phyloP scores from a whole-genome alignment of 2,329 filamentous ascomycete species.

The Furcasterigmium sp. region DNA sequence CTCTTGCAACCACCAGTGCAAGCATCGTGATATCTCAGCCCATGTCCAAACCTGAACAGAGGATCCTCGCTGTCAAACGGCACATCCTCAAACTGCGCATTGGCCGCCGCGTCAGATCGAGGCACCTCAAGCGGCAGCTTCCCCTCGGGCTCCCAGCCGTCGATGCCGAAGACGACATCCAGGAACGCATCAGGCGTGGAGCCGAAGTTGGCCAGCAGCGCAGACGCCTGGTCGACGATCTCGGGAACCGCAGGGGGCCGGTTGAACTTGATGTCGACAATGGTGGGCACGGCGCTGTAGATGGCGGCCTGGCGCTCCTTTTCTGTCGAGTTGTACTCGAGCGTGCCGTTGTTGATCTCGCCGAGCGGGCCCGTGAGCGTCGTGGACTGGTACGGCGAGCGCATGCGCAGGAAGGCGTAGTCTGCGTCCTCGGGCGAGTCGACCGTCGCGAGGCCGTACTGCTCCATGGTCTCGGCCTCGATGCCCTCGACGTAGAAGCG shows the following conservation, averaged over 20 bases:
- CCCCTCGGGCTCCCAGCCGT: constrained; percentile 26
- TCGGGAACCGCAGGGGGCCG: constrained; percentile 35
- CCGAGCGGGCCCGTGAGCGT: no score
- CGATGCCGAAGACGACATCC: constrained; percentile 33
- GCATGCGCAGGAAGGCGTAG: constrained; percentile 31
- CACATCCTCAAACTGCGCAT: constrained; percentile 20
- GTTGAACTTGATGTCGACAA: constrained; percentile 38
- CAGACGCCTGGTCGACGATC: constrained; percentile 28
- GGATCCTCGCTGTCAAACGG: constrained; percentile 21
- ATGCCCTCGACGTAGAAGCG: constrained; percentile 15
- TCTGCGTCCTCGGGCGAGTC: constrained; percentile 31
- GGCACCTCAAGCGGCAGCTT: constrained; percentile 41
- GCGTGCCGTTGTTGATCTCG: constrained; percentile 28
- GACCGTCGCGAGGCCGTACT: constrained; percentile 25
- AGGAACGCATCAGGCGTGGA: constrained; percentile 34
- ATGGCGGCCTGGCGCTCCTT: constrained; percentile 23
- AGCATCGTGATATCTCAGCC: constrained; percentile 19
- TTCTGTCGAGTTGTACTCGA: constrained; percentile 29
- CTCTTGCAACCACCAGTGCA: no score
- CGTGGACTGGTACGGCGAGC: constrained; percentile 30
- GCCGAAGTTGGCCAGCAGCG: constrained; percentile 34
- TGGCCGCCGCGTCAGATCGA: constrained; percentile 34
- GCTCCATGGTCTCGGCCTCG: constrained; percentile 11
- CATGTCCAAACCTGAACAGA: constrained; percentile 23
- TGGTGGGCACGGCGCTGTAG: constrained; percentile 29